Evolutionary conservation across 1,139 yeast species (phyloP).

Genomic region (Debaryomyces nepalensis): DNA sequence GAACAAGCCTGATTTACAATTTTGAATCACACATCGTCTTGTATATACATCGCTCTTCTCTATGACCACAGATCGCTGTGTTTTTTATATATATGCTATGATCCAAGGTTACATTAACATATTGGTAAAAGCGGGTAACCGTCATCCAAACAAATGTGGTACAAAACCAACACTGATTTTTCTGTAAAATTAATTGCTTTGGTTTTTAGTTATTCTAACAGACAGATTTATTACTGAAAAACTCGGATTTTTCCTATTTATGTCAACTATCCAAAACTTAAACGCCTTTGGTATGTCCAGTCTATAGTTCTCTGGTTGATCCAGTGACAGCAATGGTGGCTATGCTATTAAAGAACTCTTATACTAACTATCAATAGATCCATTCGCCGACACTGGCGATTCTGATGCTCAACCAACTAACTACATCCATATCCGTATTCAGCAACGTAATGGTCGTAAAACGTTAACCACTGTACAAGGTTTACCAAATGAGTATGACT

Average conservation of each 20-base stretch:
- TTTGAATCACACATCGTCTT: too few species aligned
- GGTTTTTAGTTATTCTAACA: slow-evolving; percentile 7
- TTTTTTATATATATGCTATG: too few species aligned
- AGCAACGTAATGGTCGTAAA: slow-evolving; percentile 99
- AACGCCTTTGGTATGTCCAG: slow-evolving; percentile 92
- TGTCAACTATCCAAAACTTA: slow-evolving; percentile 95
- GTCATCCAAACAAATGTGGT: slow-evolving; percentile 4
- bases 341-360: too few species aligned
- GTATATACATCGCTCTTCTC: too few species aligned
- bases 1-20: too few species aligned
- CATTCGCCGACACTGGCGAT: slow-evolving; percentile 99
- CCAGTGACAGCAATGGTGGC: neutral
- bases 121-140: slow-evolving; percentile 8
- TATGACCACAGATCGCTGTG: too few species aligned
- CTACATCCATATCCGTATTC: slow-evolving; percentile 98
- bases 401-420: slow-evolving; percentile 96
- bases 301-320: slow-evolving; percentile 35
- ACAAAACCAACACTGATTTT: slow-evolving; percentile 12
- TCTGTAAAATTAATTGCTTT: slow-evolving; percentile 11
- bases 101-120: neutral
- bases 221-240: slow-evolving; percentile 14
- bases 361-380: slow-evolving; percentile 54
- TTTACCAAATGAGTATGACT: slow-evolving; percentile 91
- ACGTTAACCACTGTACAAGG: slow-evolving; percentile 99
- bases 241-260: slow-evolving; percentile 34